Conservation (phyloP, 257 asterid genomes). For the Penstemon newberryi region DNA sequence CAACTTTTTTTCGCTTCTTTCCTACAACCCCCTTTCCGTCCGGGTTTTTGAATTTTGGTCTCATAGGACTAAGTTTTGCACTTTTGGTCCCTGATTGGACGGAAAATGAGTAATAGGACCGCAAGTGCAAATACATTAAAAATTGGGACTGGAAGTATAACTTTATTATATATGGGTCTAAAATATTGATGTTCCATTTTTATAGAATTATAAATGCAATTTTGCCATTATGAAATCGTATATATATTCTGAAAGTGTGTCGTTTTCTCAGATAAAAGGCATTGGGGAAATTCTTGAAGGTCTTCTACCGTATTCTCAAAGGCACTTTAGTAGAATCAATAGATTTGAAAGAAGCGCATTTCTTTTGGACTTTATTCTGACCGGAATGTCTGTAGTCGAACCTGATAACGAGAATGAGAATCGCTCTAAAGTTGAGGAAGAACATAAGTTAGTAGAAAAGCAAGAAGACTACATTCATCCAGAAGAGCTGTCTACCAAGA, state of each 20-base stretch:
- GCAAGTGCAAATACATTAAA: too few species aligned
- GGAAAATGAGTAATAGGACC: too few species aligned
- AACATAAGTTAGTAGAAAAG: slow-evolving; percentile 21
- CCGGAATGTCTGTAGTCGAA: slow-evolving; percentile 78
- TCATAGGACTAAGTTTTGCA: too few species aligned
- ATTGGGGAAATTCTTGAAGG: slow-evolving; percentile 81
- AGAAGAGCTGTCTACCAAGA: slow-evolving; percentile 41
- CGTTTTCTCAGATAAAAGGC: slow-evolving; percentile 58
- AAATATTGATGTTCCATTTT: too few species aligned
- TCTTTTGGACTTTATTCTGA: slow-evolving; percentile 71
- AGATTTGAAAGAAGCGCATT: slow-evolving; percentile 75
- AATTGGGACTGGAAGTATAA: too few species aligned
- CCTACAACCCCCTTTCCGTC: too few species aligned
- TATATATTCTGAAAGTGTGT: background rate
- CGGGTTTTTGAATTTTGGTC: too few species aligned
- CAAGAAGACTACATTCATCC: slow-evolving; percentile 29
- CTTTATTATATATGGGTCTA: too few species aligned
- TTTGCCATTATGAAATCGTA: background rate
- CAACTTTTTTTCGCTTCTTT: too few species aligned
- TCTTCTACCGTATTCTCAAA: slow-evolving; percentile 73
- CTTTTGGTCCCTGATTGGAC: too few species aligned
- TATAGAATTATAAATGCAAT: too few species aligned
- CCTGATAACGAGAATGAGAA: slow-evolving; percentile 48
- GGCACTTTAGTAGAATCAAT: slow-evolving; percentile 76
- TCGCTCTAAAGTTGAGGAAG: slow-evolving; percentile 29